Percentiles rank a stretch among this genome's conserved stretches.
These are phyloP conservation scores for Penicillium chermesinum DNA, from an alignment of 495 filamentous ascomycete genomes.

Conservation along the genomic window DNA sequence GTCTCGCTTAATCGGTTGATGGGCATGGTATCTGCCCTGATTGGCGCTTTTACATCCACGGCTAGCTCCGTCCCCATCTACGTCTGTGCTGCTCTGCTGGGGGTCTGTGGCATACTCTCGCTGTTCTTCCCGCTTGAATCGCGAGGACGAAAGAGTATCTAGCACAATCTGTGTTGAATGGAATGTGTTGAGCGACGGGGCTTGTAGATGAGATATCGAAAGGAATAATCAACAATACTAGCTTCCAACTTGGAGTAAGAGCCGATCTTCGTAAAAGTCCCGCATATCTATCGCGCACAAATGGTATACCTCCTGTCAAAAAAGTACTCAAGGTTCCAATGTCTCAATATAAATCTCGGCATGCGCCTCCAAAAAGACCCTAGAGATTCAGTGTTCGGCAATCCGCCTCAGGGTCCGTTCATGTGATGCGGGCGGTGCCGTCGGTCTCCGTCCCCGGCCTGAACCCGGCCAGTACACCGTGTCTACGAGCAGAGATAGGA, in stretches of 20 bases:
- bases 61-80: constrained; percentile 34
- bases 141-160: constrained; percentile 13
- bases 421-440: neutral
- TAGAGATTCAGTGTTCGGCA: no score
- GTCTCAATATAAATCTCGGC: no score
- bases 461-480: neutral
- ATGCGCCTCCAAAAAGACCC: no score
- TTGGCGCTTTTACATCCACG: constrained; percentile 34
- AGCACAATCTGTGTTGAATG: neutral
- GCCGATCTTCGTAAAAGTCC: no score
- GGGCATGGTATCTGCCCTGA: constrained; percentile 33
- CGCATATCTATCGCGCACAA: no score
- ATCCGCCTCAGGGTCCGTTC: neutral
- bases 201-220: no score
- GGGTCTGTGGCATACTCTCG: constrained; percentile 28
- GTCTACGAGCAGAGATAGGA: neutral
- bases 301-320: no score
- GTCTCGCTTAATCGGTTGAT: constrained; percentile 36
- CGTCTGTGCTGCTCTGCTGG: constrained; percentile 33
- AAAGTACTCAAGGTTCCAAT: no score
- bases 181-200: no score
- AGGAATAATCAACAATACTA: no score
- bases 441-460: constrained; percentile 3
- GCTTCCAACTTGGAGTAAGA: no score
- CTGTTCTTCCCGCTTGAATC: constrained; percentile 36